A percentile compares a stretch with the other conserved stretches of the same genome.
phyloP scores from a whole-genome alignment of 2,329 filamentous ascomycete genomes.

The Hypoxylon sp. region DNA sequence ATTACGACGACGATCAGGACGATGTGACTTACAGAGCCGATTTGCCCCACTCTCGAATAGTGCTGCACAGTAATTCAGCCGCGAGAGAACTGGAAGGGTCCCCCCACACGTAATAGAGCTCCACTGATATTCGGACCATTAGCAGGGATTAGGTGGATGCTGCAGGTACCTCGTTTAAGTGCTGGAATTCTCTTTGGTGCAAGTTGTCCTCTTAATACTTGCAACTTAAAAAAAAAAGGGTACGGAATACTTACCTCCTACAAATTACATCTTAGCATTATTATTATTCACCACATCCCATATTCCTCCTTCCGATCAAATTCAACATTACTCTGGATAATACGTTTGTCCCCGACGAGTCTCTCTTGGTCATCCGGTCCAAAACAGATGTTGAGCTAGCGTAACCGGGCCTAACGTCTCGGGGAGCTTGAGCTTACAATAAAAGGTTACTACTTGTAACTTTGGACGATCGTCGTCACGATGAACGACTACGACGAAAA shows the following conservation, averaged over 20 bases:
- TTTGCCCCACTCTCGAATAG: slow-evolving; percentile 10
- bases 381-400: slow-evolving; percentile 37
- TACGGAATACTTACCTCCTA: neutral
- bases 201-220: slow-evolving; percentile 41
- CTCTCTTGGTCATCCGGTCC: neutral
- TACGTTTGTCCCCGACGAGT: neutral
- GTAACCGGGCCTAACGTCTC: slow-evolving; percentile 33
- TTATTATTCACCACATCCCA: slow-evolving; percentile 12
- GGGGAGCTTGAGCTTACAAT: slow-evolving; percentile 38
- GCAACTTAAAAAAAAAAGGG: slow-evolving; percentile 5
- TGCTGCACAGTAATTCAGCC: slow-evolving; percentile 30
- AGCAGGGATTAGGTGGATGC: slow-evolving; percentile 21
- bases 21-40: no score
- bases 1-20: slow-evolving; percentile 18
- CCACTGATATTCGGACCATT: slow-evolving; percentile 12
- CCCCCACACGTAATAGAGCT: slow-evolving; percentile 12
- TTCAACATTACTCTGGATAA: neutral
- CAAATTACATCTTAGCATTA: slow-evolving; percentile 9
- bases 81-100: slow-evolving; percentile 25
- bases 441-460: slow-evolving; percentile 16
- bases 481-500: slow-evolving; percentile 84
- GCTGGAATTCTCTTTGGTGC: slow-evolving; percentile 40
- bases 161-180: no score
- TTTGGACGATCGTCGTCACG: slow-evolving; percentile 28
- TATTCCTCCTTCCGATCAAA: slow-evolving; percentile 5